Conservation (phyloP, 139 green algal species). For the Nannochloris sp. region DNA sequence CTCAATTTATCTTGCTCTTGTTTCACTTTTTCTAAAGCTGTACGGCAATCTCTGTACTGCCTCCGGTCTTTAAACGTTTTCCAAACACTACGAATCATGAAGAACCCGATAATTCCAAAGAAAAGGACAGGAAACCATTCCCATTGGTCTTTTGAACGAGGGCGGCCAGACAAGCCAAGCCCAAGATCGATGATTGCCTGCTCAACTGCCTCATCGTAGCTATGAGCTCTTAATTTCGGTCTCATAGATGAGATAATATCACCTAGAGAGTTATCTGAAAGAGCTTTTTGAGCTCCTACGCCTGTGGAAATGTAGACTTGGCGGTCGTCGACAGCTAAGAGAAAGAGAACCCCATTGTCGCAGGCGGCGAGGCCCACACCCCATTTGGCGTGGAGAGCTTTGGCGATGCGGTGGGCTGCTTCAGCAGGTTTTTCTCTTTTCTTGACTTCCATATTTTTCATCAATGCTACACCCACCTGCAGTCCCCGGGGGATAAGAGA, state of each 20-base stretch:
- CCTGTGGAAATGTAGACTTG: constrained; percentile 47
- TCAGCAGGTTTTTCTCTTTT: background rate
- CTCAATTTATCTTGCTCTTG: constrained; percentile 32
- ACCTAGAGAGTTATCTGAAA: constrained; percentile 21
- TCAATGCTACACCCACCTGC: constrained; percentile 53
- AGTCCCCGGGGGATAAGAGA: background rate
- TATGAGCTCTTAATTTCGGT: constrained; percentile 18
- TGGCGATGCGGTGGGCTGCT: constrained; percentile 36
- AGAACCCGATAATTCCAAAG: constrained; percentile 14
- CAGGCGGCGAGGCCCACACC: constrained; percentile 53
- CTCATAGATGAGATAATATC: constrained; percentile 34
- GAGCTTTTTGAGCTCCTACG: constrained; percentile 1
- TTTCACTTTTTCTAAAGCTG: constrained; percentile 6
- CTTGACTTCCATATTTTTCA: constrained; percentile 32
- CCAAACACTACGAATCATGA: background rate
- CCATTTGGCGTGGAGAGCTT: constrained; percentile 46
- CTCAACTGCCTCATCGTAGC: constrained; percentile 44
- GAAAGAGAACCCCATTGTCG: constrained; percentile 58
- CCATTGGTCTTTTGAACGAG: constrained; percentile 1
- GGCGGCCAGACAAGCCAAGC: constrained; percentile 28
- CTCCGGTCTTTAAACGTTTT: background rate
- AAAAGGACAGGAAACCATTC: constrained; percentile 17
- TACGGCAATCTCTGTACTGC: background rate
- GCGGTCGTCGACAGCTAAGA: constrained; percentile 48
- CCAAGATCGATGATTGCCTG: constrained; percentile 41